Conservation (phyloP, 192 early-diverging fungal genomes). For the Geranomyces variabilis region DNA sequence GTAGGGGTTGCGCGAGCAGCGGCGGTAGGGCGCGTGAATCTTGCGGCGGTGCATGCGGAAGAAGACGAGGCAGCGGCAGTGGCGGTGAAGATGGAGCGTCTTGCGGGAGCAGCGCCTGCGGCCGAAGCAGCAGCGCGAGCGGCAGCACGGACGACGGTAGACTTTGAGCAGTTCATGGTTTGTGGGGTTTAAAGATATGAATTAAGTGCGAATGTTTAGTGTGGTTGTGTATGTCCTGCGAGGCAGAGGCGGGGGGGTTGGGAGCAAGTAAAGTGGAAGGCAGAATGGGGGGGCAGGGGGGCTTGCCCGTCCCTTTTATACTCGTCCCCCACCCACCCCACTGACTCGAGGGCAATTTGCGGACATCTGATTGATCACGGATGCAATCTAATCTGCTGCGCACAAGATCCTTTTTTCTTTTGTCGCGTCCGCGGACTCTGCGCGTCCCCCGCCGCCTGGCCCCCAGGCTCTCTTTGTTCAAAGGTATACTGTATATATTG, state of each 20-base stretch:
- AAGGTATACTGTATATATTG: too few relatives aligned
- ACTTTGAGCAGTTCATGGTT: constrained; percentile 31
- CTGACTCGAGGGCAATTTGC: too few relatives aligned
- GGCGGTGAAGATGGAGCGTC: neutral
- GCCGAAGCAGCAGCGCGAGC: neutral
- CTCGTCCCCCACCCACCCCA: neutral
- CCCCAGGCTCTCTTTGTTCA: too few relatives aligned
- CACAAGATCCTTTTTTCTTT: neutral
- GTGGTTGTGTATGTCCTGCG: neutral
- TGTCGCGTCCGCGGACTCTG: neutral
- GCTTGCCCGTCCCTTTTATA: neutral
- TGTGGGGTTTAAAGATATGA: neutral
- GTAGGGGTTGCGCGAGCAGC: neutral
- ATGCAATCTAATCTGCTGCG: neutral
- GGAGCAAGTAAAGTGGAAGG: neutral
- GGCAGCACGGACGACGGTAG: neutral
- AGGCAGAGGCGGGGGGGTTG: constrained; percentile 17
- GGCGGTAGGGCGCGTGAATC: too few relatives aligned
- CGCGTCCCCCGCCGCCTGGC: neutral
- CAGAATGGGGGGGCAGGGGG: neutral
- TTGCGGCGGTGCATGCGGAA: neutral
- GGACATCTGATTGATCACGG: neutral
- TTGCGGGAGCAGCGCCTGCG: too few relatives aligned
- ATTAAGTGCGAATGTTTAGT: neutral
- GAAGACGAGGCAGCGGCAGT: constrained; percentile 1